Evolutionary conservation across 2,329 filamentous ascomycete genomes (phyloP).

Genomic region (Grosmannia clavigera): DNA sequence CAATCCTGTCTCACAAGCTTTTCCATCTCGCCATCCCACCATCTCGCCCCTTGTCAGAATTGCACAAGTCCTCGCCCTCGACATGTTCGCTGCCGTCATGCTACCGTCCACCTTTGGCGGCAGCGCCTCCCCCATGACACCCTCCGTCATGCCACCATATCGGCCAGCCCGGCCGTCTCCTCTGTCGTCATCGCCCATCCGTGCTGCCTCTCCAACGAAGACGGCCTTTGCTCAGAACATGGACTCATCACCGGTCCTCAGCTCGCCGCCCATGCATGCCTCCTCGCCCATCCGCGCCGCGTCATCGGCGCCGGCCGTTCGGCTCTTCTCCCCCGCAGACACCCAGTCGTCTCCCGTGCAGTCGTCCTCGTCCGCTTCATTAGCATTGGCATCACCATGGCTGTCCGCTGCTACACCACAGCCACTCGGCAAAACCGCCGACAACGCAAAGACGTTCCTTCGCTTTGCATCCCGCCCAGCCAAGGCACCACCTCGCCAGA

Average conservation of each 20-base stretch:
- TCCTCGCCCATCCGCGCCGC: slow-evolving; percentile 23
- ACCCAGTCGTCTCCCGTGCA: slow-evolving; percentile 31
- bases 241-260: slow-evolving; percentile 38
- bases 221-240: slow-evolving; percentile 5
- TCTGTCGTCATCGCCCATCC: slow-evolving; percentile 46
- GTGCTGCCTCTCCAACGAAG: slow-evolving; percentile 31
- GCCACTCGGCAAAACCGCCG: neutral
- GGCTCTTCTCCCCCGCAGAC: slow-evolving; percentile 17
- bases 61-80: neutral
- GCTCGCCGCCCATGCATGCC: slow-evolving; percentile 10
- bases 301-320: slow-evolving; percentile 5
- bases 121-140: slow-evolving; percentile 17
- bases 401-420: neutral
- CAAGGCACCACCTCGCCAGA: slow-evolving; percentile 49
- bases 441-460: slow-evolving; percentile 15
- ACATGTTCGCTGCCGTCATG: slow-evolving; percentile 10
- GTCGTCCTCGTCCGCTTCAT: slow-evolving; percentile 14
- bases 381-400: neutral
- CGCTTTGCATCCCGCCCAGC: slow-evolving; percentile 41
- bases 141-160: slow-evolving; percentile 26
- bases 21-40: neutral
- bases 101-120: slow-evolving; percentile 4
- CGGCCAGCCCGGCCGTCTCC: slow-evolving; percentile 40
- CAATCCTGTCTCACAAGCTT: neutral
- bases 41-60: neutral